Evolutionary conservation across 2,329 filamentous ascomycete genomes (phyloP).

Genomic region (Biscogniauxia sp.): DNA sequence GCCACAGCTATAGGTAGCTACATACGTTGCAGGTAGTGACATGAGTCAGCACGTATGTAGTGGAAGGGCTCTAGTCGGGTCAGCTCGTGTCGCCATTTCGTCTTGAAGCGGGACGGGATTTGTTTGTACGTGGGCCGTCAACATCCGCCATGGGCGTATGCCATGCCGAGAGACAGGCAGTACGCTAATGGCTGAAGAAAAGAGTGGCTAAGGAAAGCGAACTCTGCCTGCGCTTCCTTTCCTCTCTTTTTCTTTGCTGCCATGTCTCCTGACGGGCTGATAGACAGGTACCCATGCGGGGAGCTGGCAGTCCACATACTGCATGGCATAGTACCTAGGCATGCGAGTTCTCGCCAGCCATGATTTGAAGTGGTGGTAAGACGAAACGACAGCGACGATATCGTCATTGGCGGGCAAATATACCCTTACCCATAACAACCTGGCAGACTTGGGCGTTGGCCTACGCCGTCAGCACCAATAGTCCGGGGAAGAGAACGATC

Average conservation of each 20-base stretch:
- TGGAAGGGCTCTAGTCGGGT: background rate
- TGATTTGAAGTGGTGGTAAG: background rate
- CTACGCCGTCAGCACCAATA: slow-evolving; percentile 22
- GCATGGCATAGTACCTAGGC: background rate
- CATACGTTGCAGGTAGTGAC: background rate
- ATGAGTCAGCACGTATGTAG: background rate
- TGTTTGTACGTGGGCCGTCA: background rate
- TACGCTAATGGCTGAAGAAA: background rate
- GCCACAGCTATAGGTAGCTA: no score
- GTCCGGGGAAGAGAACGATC: slow-evolving; percentile 25
- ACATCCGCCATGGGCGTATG: background rate
- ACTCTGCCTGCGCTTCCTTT: background rate
- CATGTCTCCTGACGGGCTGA: background rate
- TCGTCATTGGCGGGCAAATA: background rate
- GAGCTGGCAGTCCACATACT: background rate
- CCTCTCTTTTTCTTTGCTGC: background rate
- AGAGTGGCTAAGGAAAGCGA: background rate
- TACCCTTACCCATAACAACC: background rate
- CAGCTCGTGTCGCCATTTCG: background rate
- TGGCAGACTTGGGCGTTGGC: slow-evolving; percentile 1
- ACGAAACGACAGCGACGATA: background rate
- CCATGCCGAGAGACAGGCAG: background rate
- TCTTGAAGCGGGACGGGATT: background rate
- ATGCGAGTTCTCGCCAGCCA: background rate
- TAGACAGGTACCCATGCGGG: background rate